Base-by-base conservation (phyloP, 495 filamentous ascomycete species). In the Rusavskia elegans region DNA sequence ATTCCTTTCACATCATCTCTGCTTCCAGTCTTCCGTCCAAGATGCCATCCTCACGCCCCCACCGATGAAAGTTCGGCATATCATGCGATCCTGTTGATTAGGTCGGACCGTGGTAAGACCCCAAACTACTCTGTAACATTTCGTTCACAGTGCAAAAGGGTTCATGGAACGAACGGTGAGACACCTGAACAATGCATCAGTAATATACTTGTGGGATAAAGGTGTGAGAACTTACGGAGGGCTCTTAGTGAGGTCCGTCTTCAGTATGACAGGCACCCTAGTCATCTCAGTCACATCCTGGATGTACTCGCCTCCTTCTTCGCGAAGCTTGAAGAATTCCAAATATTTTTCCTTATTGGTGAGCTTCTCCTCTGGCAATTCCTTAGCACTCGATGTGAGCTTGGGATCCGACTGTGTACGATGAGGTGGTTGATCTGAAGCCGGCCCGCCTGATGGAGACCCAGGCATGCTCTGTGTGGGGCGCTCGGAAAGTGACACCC, bases 211-310 rank as follows among this genome's bases (percentile, higher is more conserved):
- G 37, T 25, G 32, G 42, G 46, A 23, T 49, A 46, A 39, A 29
- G 54, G 32, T 1, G 19, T 45, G 53, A 35, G 21, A 58, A 85
- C 90, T 73, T 84, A 97, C 87, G 92, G 92, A 69, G 92, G 92
- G 66, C 92, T 97, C 84, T 97, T 98, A 73, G 76, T 86, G 60
- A 98, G 76, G 69, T 98, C 92, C 35, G 92, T 98, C 81, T 96
- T 98, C 49, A 98, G 69, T 60, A 97, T 95, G 53, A 98, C 85
- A 3, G 92, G 92, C 48, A 98, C 87, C 51, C 89, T 76, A 36
- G 88, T 90, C 87, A 98, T 95, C 75, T 98, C 92, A 25, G 80
- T 87, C 55, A 98, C 89, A 65, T 97, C 92, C 66, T 98, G 92
- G 60, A 98, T 95, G 70, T 93, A 89, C 50, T 96, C 87, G 35